phyloP scores from a whole-genome alignment of 2,329 filamentous ascomycete genomes.

The Hymenoscyphus occultus region DNA sequence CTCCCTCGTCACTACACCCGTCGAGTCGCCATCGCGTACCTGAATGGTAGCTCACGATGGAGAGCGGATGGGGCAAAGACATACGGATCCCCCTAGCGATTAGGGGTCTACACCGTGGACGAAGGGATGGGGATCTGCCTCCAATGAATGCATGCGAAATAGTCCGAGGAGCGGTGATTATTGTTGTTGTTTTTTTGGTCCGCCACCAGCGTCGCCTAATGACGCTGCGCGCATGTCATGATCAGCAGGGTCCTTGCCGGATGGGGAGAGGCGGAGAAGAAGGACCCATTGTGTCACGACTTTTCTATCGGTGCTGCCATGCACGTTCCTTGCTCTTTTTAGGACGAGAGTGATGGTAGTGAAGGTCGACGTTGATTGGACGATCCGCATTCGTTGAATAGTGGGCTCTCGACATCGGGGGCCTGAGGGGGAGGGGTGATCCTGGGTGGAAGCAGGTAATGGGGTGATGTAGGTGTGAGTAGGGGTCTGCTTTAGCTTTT shows the following conservation, averaged over 20 bases:
- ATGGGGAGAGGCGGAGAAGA: background rate
- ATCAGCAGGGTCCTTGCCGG: conserved; percentile 6
- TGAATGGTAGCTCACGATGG: background rate
- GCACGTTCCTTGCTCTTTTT: background rate
- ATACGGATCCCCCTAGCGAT: too few species aligned
- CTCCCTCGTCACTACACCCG: background rate
- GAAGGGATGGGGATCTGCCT: background rate
- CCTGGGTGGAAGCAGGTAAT: conserved; percentile 1
- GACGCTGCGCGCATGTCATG: conserved; percentile 7
- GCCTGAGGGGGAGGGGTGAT: background rate
- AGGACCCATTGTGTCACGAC: background rate
- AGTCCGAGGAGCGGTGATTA: background rate
- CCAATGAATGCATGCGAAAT: background rate
- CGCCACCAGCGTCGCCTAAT: conserved; percentile 1
- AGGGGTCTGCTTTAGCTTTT: background rate
- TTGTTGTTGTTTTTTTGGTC: too few species aligned
- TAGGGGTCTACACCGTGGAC: background rate
- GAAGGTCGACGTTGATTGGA: background rate
- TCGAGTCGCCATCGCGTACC: background rate
- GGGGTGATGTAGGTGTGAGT: background rate
- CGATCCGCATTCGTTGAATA: background rate
- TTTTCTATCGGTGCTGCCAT: background rate
- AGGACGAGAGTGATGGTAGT: background rate
- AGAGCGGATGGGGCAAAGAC: too few species aligned
- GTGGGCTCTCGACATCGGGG: background rate